Percentiles rank a stretch among this genome's conserved stretches.
phyloP scores from a whole-genome alignment of 2,329 filamentous ascomycete species.

The Fusarium coicis region DNA sequence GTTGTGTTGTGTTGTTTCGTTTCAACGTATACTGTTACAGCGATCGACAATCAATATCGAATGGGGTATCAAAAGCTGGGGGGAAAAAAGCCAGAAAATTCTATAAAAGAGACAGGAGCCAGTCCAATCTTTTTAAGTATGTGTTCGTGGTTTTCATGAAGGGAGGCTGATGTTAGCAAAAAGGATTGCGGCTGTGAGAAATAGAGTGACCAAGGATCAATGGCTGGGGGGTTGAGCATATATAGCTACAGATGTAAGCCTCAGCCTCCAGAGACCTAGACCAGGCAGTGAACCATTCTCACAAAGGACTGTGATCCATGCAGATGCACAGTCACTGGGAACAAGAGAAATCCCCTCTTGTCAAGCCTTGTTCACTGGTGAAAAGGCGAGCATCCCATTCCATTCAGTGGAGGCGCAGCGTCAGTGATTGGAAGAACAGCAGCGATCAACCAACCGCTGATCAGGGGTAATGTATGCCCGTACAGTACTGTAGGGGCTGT shows the following conservation, averaged over 20 bases:
- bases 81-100: not conserved
- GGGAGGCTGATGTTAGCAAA: constrained; percentile 18
- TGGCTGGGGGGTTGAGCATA: constrained; percentile 2
- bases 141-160: constrained; percentile 3
- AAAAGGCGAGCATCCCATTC: not conserved
- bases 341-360: not conserved
- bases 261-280: constrained; percentile 21
- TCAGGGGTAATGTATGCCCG: not conserved
- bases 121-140: constrained; percentile 23
- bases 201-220: constrained; percentile 2
- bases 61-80: constrained; percentile 16
- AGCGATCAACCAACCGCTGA: not conserved
- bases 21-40: constrained; percentile 3
- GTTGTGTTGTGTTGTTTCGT: constrained; percentile 5
- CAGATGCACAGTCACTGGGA: constrained; percentile 1
- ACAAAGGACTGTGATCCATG: constrained; percentile 16
- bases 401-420: constrained; percentile 26
- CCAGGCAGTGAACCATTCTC: constrained; percentile 7
- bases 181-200: constrained; percentile 27
- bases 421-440: constrained; percentile 20
- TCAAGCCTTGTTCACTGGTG: constrained; percentile 10
- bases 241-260: constrained; percentile 26
- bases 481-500: constrained; percentile 19
- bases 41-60: constrained; percentile 23
- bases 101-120: constrained; percentile 17